Evolutionary conservation across 2,329 filamentous ascomycete genomes (phyloP), one percentile per base, ranked within the genome.

Genomic region (Paracoccidioides lutzii): DNA sequence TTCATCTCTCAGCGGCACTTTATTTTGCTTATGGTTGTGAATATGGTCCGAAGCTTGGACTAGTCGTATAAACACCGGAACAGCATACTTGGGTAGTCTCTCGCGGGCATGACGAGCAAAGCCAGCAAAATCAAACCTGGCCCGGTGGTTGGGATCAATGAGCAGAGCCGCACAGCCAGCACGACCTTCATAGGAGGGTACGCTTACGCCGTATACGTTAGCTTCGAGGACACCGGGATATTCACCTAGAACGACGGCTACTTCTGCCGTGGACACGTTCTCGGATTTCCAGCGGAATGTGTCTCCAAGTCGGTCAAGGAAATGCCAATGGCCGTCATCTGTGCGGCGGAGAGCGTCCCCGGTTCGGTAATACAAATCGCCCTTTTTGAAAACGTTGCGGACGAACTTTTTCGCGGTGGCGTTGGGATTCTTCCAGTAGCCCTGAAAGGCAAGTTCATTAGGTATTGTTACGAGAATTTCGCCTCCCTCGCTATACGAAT

Each of bases 11-110:
- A 89, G 71, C 0, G 82, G 82, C 1, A 83, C 78, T 67, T 90
- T 90, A 65, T 88, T 87, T 70, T 89, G 86, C 71, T 90, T 90
- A 67, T 88, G 85, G 63, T 89, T 90, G 5, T 83, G 79, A 40
- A 69, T 72, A 56, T 72, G 70, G 7, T 63, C 63, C 10, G 64
- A 67, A 32, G 76, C 80, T 55, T 78, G 75, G 28, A 86, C 76
- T 15, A 88, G 69, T 0, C 86, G 75, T 44, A 90, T 63, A 71
- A 90, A 90, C 1, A 89, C 70, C 0, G 87, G 87, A 1, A 90
- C 84, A 0, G 87, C 87, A 63, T 90, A 90, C 59, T 77, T 78
- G 0, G 87, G 87, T 28, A 90, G 72, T 52, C 80, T 75, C 12
- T 75, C 74, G 5, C 79, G 76, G 2, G 77, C 75, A 63, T 84